These are phyloP conservation scores for Vitis vinifera DNA, from an alignment of 164 flowering plant genomes.

Conservation along the genomic window DNA sequence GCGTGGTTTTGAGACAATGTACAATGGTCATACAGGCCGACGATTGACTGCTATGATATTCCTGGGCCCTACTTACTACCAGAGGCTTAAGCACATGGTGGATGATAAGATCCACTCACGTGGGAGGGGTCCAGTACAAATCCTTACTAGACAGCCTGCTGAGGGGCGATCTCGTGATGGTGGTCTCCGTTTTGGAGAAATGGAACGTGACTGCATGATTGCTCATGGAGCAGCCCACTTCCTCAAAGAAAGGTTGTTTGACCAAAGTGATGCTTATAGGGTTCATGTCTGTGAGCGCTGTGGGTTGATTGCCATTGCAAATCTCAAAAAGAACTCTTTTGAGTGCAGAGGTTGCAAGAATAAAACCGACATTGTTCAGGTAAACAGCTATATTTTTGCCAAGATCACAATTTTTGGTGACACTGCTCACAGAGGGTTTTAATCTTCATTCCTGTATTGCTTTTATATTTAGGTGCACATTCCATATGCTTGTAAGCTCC, in stretches of 20 bases:
- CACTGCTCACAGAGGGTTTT: too few relatives aligned
- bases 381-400: constrained; percentile 10
- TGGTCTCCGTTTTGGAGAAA: constrained; percentile 98
- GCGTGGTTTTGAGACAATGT: constrained; percentile 73
- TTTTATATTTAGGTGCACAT: constrained; percentile 69
- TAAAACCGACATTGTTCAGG: constrained; percentile 98
- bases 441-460: too few relatives aligned
- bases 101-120: constrained; percentile 97
- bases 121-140: constrained; percentile 96
- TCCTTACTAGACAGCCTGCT: constrained; percentile 97
- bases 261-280: constrained; percentile 96
- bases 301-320: constrained; percentile 94
- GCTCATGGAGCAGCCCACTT: constrained; percentile 96
- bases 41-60: constrained; percentile 54
- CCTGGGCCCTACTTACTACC: constrained; percentile 72
- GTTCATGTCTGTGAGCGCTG: constrained; percentile 89
- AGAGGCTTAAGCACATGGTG: constrained; percentile 69
- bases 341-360: constrained; percentile 97
- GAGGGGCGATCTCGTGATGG: constrained; percentile 99
- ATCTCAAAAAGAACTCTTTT: constrained; percentile 88
- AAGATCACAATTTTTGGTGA: too few relatives aligned
- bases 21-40: constrained; percentile 70
- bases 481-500: constrained; percentile 94
- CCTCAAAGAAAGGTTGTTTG: constrained; percentile 85
- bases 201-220: constrained; percentile 98